Evolutionary conservation across 2,329 filamentous ascomycete species (phyloP).

Genomic region (Didymella pinodella): DNA sequence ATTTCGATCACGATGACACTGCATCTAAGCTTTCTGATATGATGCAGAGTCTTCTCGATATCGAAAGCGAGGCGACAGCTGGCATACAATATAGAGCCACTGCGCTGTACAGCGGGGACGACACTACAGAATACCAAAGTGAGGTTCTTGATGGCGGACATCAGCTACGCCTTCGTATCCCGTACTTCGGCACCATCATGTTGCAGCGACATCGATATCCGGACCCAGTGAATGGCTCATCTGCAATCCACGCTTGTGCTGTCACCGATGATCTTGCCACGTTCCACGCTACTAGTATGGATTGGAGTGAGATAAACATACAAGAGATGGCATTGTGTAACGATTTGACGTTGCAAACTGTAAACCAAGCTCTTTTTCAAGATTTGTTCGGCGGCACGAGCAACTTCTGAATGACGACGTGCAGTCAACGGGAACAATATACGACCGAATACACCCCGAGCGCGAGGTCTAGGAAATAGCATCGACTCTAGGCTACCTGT

Average conservation of each 20-base stretch:
- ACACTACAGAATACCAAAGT: slow-evolving; percentile 32
- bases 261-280: not conserved
- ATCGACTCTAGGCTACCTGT: not conserved
- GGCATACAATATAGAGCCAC: slow-evolving; percentile 24
- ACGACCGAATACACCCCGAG: not conserved
- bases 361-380: slow-evolving; percentile 13
- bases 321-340: not conserved
- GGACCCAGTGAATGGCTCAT: not conserved
- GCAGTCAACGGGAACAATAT: too few species aligned
- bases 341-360: slow-evolving; percentile 27
- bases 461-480: not conserved
- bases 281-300: not conserved
- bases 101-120: slow-evolving; percentile 18
- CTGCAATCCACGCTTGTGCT: not conserved
- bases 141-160: slow-evolving; percentile 19
- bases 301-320: not conserved
- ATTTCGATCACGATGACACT: slow-evolving; percentile 15
- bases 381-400: not conserved
- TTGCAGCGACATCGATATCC: not conserved
- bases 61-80: slow-evolving; percentile 25
- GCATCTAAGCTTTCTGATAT: slow-evolving; percentile 22
- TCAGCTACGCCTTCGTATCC: slow-evolving; percentile 26
- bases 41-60: slow-evolving; percentile 25
- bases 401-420: not conserved
- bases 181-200: slow-evolving; percentile 35